Conservation (phyloP, 768 basidiomycete species). For the Boletus huronensis region DNA sequence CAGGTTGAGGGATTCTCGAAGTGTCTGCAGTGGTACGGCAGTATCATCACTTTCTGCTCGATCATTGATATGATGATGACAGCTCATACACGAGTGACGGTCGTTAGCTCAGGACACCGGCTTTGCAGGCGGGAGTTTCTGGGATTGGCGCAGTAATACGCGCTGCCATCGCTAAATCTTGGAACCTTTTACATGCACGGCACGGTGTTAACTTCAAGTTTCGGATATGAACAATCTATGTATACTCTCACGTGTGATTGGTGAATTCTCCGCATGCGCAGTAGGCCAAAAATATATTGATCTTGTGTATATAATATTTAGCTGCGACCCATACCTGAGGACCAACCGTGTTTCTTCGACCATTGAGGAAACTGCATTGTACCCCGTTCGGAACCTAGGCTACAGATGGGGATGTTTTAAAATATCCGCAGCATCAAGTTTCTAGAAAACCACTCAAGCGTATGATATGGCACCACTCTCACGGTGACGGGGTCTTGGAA, state of each 20-base stretch:
- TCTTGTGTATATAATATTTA: not conserved
- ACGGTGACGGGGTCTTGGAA: not conserved
- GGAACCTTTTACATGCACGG: not conserved
- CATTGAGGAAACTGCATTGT: not conserved
- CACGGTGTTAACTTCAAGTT: not conserved
- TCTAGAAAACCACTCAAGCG: not conserved
- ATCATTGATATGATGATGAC: not conserved
- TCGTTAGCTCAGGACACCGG: not conserved
- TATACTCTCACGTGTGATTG: not conserved
- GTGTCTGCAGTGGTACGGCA: not conserved
- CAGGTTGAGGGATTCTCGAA: not conserved
- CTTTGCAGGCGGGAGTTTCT: not conserved
- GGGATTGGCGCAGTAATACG: not conserved
- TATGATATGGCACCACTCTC: not conserved
- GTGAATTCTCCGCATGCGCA: not conserved
- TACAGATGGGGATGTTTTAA: not conserved
- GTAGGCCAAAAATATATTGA: not conserved
- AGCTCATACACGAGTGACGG: not conserved
- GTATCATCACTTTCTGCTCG: not conserved
- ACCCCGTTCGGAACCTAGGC: not conserved
- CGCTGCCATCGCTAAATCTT: not conserved
- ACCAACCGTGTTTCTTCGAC: not conserved
- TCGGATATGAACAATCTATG: conserved; percentile 7
- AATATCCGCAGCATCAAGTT: not conserved
- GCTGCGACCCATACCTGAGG: not conserved